phyloP scores from a whole-genome alignment of 2,329 filamentous ascomycete genomes.

The Talaromyces rugulosus region DNA sequence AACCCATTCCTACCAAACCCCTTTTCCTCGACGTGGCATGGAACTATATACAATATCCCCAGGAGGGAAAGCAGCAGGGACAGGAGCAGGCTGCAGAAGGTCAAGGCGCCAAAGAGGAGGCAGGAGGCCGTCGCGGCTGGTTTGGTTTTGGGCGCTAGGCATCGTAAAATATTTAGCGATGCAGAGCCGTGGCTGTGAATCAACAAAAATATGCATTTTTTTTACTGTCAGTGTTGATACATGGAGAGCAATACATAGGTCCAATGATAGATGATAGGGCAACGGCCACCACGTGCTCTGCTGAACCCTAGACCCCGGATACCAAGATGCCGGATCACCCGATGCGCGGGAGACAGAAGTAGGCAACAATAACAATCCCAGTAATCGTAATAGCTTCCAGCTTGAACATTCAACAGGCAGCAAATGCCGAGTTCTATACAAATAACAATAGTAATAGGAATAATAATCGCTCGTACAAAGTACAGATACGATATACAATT shows the following conservation, averaged over 20 bases:
- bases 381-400: background rate
- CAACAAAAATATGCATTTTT: background rate
- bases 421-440: no score
- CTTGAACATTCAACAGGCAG: no score
- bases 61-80: conserved; percentile 41
- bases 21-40: conserved; percentile 94
- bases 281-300: background rate
- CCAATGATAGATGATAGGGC: background rate
- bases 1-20: conserved; percentile 85
- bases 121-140: conserved; percentile 66
- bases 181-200: background rate
- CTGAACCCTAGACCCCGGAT: conserved; percentile 3
- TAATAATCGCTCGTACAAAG: no score
- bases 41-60: conserved; percentile 95
- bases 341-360: background rate
- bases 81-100: conserved; percentile 17
- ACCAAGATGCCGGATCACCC: conserved; percentile 2
- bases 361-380: background rate
- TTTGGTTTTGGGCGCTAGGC: conserved; percentile 62
- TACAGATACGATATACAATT: no score
- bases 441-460: no score
- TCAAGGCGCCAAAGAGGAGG: conserved; percentile 36
- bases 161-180: background rate
- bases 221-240: background rate
- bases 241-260: no score